Percentiles rank a stretch among this genome's conserved stretches.
Conservation (phyloP, 768 basidiomycete genomes). For the Lepiota venenata region DNA sequence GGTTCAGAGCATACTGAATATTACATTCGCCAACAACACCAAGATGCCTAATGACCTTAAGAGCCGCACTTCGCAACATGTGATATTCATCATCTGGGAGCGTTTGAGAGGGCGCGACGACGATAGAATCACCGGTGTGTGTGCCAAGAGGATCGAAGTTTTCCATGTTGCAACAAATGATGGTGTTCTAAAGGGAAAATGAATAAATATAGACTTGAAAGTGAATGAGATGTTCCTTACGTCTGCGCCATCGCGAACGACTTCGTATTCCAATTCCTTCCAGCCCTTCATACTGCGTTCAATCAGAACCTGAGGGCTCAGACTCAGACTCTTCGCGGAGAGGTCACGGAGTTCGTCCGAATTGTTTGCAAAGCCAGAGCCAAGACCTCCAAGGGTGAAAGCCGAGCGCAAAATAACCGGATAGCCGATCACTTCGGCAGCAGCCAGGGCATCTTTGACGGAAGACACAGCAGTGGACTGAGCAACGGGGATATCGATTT, state of each 20-base stretch:
- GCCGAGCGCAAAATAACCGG: constrained; percentile 97
- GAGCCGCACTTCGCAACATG: constrained; percentile 96
- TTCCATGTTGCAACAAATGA: constrained; percentile 99
- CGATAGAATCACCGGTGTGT: constrained; percentile 99
- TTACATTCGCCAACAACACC: constrained; percentile 95
- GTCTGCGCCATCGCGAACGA: constrained; percentile 96
- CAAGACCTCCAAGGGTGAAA: constrained; percentile 96
- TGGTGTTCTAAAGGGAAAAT: constrained; percentile 71
- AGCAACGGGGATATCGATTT: constrained; percentile 95
- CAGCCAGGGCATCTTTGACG: constrained; percentile 88
- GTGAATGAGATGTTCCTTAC: constrained; percentile 43
- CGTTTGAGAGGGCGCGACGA: constrained; percentile 98
- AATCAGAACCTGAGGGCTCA: constrained; percentile 94
- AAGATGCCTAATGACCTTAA: constrained; percentile 91
- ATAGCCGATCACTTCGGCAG: constrained; percentile 90
- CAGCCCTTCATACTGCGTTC: constrained; percentile 99
- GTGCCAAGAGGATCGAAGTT: constrained; percentile 99
- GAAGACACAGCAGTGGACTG: constrained; percentile 96
- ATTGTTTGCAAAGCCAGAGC: constrained; percentile 96
- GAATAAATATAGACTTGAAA: constrained; percentile 5
- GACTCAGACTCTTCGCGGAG: constrained; percentile 83
- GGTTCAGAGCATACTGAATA: constrained; percentile 98
- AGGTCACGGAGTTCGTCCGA: constrained; percentile 93
- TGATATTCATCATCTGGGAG: constrained; percentile 98
- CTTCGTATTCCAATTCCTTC: constrained; percentile 99